Evolutionary conservation across 2,329 filamentous ascomycete genomes (phyloP), one percentile per base, ranked within the genome.

Genomic region (Periconia sp.): DNA sequence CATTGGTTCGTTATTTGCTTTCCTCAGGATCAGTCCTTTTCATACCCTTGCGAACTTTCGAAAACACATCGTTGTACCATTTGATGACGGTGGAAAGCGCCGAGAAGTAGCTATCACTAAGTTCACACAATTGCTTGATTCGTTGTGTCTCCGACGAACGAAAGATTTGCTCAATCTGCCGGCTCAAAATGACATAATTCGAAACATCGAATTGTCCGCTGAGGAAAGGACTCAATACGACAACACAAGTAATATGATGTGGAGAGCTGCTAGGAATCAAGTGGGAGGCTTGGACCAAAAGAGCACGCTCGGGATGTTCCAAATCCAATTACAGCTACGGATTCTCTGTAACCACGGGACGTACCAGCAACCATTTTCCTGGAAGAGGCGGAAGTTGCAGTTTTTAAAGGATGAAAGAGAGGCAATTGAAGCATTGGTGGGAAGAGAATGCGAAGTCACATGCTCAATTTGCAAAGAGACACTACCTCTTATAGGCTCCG

Each of bases 291-390:
- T 57, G 31, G 65, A 73, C 22, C 59, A 62, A 13, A 66, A 60
- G 25, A 65, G 61, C 39, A 70, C 66, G 11, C 73, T 78, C 11
- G 70, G 73, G 0, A 64, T 77, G 19, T 78, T 80, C 41, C 75
- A 79, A 33, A 58, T 70, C 0, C 66, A 74, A 9, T 57, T 79
- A 0, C 74, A 78, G 43, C 54, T 79, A 10, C 69, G 76, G 0
- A 72, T 78, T 5, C 46, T 79, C 1, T 78, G 76, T 54, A 79
- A 79, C 40, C 76, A 78, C 46, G 77, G 76, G 1, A 79, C 77
- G 0, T 75, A 66, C 49, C 76, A 78, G 46, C 68, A 74, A 24
- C 61, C 54, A 0, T 74, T 76, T 31, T 73, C 72, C 1, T 78
- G 75, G 75, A 59, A 59, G 29, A 65, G 61, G 18, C 61, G 63